Evolutionary conservation across 345 rosid genomes (phyloP), one percentile per base, ranked within the genome.

Genomic region (Orychophragmus violaceus): DNA sequence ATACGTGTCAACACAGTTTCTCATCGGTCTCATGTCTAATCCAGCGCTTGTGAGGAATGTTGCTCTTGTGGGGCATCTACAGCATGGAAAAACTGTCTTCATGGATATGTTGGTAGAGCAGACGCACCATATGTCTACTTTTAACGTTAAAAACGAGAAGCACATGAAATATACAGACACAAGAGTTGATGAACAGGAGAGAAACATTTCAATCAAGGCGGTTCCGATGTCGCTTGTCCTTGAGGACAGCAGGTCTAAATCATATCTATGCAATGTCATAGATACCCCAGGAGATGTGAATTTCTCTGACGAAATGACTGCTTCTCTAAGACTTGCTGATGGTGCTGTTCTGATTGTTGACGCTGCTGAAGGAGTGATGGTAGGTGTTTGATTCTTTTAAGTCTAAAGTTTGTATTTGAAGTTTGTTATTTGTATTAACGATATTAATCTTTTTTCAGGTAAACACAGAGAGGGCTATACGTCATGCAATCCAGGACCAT

Each of bases 101-200:
- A 88, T 94, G 96, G 97, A 94, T 69, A 90, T 94, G 99, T 72
- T 94, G 87, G 94, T 94, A 64, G 99, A 94, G 81, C 99, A 90
- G 64, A 94, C 97, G 0, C 99, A 88, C 62, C 99, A 82, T 72
- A 85, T 87, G 83, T 78, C 89, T 5, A 90, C 99, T 0, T 94
- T 94, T 58, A 92, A 94, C 51, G 64, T 41, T 2, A 83, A 78
- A 24, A 88, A 89, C 72, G 99, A 90, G 86, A 94, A 83, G 88
- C 96, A 94, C 51, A 81, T 85, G 82, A 85, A 95, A 49, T 94
- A 90, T 70, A 90, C 97, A 0, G 97, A 88, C 74, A 94, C 99
- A 0, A 81, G 97, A 75, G 82, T 94, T 67, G 97, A 90, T 74
- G 99, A 94, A 82, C 97, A 94, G 72, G 97, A 94, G 72, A 88